Evolutionary conservation across 192 early-diverging fungal species (phyloP), one percentile per base, ranked within the genome.

Genomic region (Phlyctochytrium planicorne): DNA sequence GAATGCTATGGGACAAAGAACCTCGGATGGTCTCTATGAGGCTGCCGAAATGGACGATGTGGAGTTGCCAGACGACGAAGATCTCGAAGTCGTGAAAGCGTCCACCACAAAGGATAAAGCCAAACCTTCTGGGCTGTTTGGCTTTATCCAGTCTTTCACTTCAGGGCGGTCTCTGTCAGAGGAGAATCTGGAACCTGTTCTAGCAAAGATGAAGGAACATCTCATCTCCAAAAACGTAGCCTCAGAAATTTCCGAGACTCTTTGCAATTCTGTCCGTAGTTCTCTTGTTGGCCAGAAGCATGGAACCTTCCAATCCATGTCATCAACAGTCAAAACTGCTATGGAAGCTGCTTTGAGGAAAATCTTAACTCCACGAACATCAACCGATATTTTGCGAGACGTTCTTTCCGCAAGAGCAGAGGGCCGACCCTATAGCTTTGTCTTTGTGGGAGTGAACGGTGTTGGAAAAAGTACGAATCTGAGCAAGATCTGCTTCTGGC

Each of bases 361-460:
- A 16, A 91, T 98, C 34, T 79, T 98, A 60, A 93, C 94, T 3
- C 96, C 96, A 0, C 82, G 86, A 31, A 90, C 94, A 16, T 94
- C 93, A 0, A 89, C 91, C 12, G 94, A 98, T 74, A 80, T 98
- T 14, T 82, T 98, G 40, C 91, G 92, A 29, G 94, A 96, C 77
- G 93, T 98, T 62, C 80, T 84, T 34, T 83, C 88, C 65, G 87
- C 88, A 3, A 82, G 83, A 61, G 69, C 77, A 30, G 74, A 89
- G 67, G 70, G 79, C 12, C 82, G 91, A 60, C 94, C 96, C 0
- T 98, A 96, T 73, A 90, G 87, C 0, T 91, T 96, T 65, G 89
- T 88, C 3, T 96, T 98, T 78, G 90, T 95, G 52, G 96, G 96
- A 29, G 96, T 98, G 31, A 98, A 98, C 73, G 96, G 96, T 37